Evolutionary conservation across 208 protist genomes (phyloP), one percentile per base, ranked within the genome.

Genomic region (Trypanosoma scelopori): DNA sequence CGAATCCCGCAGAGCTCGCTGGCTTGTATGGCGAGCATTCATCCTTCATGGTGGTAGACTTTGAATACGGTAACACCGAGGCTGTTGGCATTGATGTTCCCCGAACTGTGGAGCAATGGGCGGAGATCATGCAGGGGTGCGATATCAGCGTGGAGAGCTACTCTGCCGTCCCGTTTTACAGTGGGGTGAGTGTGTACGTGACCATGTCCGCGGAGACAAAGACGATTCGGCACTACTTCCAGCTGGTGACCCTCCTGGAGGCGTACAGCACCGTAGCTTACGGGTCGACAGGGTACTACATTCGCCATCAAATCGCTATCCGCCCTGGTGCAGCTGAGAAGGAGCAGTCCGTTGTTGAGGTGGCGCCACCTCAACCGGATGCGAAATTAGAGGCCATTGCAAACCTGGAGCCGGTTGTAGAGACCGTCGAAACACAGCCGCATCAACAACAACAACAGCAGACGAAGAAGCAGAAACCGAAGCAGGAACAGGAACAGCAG

Each of bases 1-100:
- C 78, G 58, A 83, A 85, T 60, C 69, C 76, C 15, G 68, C 74
- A 18, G 78, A 82, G 43, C 55, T 95, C 20, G 69, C 73, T 15
- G 79, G 84, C 13, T 65, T 93, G 69, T 93, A 92, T 74, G 74
- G 72, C 65, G 70, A 56, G 55, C 60, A 85, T 49, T 67, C 83
- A n/a, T 74, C 74, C 27, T 60, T 95, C 49, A 79, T 78, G 45
- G 67, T 95, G 70, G 88, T 84, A 79, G 89, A 95, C 79, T 92
- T 91, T 55, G 84, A 88, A 62, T 69, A 85, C 46, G 89, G 86
- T 64, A 80, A 80, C 49, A 76, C 70, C 13, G 81, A 92, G 74
- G 69, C 67, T 39, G 62, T 39, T 55, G 81, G 78, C 45, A 61
- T 22, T 20, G 78, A 91, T 25, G 73, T 87, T 12, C 50, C 70